Evolutionary conservation across 1,139 yeast species (phyloP), one percentile per base, ranked within the genome.

Genomic region (Hansenula lynferdii): DNA sequence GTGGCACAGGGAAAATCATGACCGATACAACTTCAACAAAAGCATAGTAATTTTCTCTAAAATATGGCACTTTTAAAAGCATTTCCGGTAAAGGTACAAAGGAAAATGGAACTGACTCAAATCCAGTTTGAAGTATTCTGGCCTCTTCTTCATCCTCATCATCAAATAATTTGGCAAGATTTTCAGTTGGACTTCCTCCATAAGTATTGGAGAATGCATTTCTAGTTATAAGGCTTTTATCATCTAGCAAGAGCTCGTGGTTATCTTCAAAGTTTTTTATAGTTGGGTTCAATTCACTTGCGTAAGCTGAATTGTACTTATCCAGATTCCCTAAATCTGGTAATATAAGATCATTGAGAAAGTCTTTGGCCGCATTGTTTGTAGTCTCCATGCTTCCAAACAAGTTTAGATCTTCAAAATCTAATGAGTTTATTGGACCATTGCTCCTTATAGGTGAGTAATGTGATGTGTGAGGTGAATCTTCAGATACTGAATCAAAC

Each of bases 1-100:
- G 65, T 6, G 89, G 87, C 0, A 86, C 82, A 0, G 94, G 92
- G 6, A 82, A 87, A 27, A 84, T 62, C 30, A 73, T 65, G 32
- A 70, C 69, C 1, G 89, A 75, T 0, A 86, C 84, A 11, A 77
- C 75, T 39, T 75, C 67, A 14, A 80, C 62, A 68, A 77, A 85
- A 49, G 79, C 80, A 45, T 78, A 78, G 62, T 84, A 77, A 18
- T 80, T 63, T 24, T 42, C 37, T 28, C 39, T 48, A 31, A 45
- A 49, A n/a, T 29, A 29, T 9, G 47, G 46, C 18, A 45, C 46
- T 10, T 44, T 30, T 20, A 38, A 31, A 3, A 50, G 33, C 6
- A 49, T 16, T 27, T 50, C 54, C 2, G 54, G 54, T 2, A 48
- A n/a, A 5, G 47, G 47, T 3, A 24, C 14, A 7, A 32, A 17